phyloP scores from a whole-genome alignment of 257 asterid genomes.

The Plantago elongata region DNA sequence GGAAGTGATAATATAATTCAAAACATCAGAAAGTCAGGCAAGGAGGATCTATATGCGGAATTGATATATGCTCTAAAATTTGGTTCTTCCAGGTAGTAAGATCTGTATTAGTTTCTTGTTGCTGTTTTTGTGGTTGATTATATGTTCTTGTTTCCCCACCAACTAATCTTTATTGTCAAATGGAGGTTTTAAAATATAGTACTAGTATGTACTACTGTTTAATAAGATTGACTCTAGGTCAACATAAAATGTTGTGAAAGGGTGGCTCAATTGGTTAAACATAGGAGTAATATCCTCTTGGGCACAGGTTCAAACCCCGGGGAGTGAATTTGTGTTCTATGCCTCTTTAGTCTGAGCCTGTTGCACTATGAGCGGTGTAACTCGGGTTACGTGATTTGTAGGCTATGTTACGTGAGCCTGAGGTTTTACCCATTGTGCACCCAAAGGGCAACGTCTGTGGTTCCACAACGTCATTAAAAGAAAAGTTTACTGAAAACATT shows the following conservation, averaged over 20 bases:
- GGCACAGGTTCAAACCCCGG: no score
- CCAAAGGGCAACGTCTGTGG: no score
- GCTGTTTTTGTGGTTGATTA: conserved; percentile 11
- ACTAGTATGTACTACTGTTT: not conserved
- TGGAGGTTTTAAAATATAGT: not conserved
- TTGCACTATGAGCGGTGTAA: no score
- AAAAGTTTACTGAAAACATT: not conserved
- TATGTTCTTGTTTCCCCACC: conserved; percentile 11
- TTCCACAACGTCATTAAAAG: no score
- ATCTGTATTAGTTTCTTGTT: conserved; percentile 12
- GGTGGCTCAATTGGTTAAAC: no score
- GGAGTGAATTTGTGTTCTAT: no score
- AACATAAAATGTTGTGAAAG: not conserved
- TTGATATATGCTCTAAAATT: conserved; percentile 66
- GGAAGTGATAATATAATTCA: conserved; percentile 56
- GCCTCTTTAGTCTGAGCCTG: no score
- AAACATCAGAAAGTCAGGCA: conserved; percentile 80
- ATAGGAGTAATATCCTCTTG: no score
- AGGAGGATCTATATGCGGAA: conserved; percentile 40
- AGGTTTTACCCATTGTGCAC: no score
- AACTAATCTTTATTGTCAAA: conserved; percentile 12
- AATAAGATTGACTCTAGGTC: not conserved
- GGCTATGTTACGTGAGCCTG: no score
- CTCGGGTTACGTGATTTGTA: no score
- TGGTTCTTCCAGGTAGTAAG: conserved; percentile 68